Evolutionary conservation across 1,139 yeast genomes (phyloP).

Genomic region (Diutina rugosa): DNA sequence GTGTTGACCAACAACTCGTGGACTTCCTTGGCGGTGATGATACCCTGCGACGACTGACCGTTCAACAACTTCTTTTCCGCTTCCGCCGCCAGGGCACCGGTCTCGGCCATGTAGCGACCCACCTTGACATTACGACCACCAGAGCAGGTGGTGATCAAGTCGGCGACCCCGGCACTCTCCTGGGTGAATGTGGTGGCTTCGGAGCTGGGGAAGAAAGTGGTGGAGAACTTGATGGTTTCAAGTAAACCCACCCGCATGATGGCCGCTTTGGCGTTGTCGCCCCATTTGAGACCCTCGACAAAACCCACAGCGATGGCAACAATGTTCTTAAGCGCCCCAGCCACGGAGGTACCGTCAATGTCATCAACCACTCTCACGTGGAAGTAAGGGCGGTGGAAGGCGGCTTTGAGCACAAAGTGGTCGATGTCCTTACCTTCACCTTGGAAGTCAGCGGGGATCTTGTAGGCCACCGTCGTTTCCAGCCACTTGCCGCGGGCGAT

Average conservation of each 20-base stretch:
- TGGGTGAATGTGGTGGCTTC: slow-evolving; percentile 70
- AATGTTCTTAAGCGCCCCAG: slow-evolving; percentile 91
- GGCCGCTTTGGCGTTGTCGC: slow-evolving; percentile 94
- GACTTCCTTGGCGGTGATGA: slow-evolving; percentile 80
- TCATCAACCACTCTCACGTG: slow-evolving; percentile 84
- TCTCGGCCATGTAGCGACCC: slow-evolving; percentile 64
- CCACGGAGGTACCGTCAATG: slow-evolving; percentile 86
- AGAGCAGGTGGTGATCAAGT: slow-evolving; percentile 88
- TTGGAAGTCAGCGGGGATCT: slow-evolving; percentile 51
- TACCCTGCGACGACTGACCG: slow-evolving; percentile 94
- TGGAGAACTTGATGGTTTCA: slow-evolving; percentile 65
- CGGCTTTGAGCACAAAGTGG: slow-evolving; percentile 48
- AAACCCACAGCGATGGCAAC: slow-evolving; percentile 91
- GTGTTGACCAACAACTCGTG: slow-evolving; percentile 62
- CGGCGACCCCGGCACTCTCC: slow-evolving; percentile 95
- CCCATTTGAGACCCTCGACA: slow-evolving; percentile 96
- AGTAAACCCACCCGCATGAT: slow-evolving; percentile 86
- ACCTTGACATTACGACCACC: slow-evolving; percentile 94
- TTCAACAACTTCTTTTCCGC: slow-evolving; percentile 75
- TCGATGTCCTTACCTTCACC: slow-evolving; percentile 71
- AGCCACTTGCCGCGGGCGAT: slow-evolving; percentile 90
- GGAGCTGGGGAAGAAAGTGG: slow-evolving; percentile 17
- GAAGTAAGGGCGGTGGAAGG: slow-evolving; percentile 93
- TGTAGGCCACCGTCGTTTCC: slow-evolving; percentile 89
- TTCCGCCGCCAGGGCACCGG: slow-evolving; percentile 59